phyloP scores from a whole-genome alignment of 2,329 filamentous ascomycete genomes.

The Aspergillus fumigatiaffinis region DNA sequence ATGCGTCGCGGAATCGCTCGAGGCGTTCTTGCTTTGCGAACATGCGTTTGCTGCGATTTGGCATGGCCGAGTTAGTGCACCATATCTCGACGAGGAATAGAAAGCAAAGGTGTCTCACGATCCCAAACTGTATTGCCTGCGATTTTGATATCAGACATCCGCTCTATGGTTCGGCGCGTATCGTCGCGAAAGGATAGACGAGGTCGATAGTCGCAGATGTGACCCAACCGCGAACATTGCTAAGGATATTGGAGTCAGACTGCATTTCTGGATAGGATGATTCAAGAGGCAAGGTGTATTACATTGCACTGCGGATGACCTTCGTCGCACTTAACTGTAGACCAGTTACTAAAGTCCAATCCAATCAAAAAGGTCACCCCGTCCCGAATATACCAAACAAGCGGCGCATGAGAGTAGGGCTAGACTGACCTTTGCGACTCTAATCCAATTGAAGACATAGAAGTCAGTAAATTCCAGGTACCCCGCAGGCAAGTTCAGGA shows the following conservation, averaged over 20 bases:
- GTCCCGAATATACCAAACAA: not conserved
- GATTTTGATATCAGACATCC: slow-evolving; percentile 51
- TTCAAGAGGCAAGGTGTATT: slow-evolving; percentile 22
- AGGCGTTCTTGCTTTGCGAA: slow-evolving; percentile 20
- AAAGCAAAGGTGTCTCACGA: slow-evolving; percentile 38
- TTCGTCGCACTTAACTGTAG: slow-evolving; percentile 55
- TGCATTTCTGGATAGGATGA: not conserved
- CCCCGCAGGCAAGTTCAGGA: not conserved
- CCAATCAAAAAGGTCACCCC: not conserved
- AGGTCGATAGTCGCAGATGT: slow-evolving; percentile 56
- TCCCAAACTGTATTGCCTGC: slow-evolving; percentile 55
- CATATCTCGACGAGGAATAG: slow-evolving; percentile 3
- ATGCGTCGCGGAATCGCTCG: slow-evolving; percentile 27
- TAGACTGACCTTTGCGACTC: slow-evolving; percentile 40
- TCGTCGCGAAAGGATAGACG: slow-evolving; percentile 54
- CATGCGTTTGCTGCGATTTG: slow-evolving; percentile 26
- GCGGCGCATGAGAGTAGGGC: not conserved
- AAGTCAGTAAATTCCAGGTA: slow-evolving; percentile 8
- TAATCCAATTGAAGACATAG: slow-evolving; percentile 13
- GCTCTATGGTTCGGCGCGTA: slow-evolving; percentile 48
- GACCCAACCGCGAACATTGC: slow-evolving; percentile 54
- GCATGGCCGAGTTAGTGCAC: slow-evolving; percentile 13
- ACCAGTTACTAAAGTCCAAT: not conserved
- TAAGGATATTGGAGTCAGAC: slow-evolving; percentile 19
- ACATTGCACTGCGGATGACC: slow-evolving; percentile 52